Conservation (phyloP, 2,329 filamentous ascomycete genomes). For the Aspergillus sp. region DNA sequence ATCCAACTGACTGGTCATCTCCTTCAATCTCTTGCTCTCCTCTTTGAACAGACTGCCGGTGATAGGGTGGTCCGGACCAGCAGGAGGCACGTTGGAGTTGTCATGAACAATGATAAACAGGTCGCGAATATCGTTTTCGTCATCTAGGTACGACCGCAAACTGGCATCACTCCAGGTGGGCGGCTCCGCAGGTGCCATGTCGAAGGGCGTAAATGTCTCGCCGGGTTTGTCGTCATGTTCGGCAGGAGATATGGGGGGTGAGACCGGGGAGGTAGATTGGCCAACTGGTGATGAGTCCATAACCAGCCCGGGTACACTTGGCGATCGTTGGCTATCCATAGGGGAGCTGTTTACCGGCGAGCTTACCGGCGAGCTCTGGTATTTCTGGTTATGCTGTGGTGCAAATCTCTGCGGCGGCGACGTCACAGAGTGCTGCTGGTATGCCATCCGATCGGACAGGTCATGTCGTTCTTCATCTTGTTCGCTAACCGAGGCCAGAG, state of each 20-base stretch:
- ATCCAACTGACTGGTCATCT: constrained; percentile 88
- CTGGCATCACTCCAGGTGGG: constrained; percentile 83
- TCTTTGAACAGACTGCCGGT: constrained; percentile 78
- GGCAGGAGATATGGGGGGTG: constrained; percentile 56
- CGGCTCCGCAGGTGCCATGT: constrained; percentile 54
- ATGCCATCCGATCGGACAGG: constrained; percentile 4
- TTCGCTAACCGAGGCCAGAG: constrained; percentile 19
- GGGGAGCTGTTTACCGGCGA: constrained; percentile 68
- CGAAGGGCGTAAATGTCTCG: constrained; percentile 51
- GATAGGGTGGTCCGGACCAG: constrained; percentile 79
- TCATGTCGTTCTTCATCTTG: constrained; percentile 6
- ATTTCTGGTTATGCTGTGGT: constrained; percentile 19
- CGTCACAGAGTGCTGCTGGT: constrained; percentile 19
- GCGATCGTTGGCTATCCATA: constrained; percentile 38
- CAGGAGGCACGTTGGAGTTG: constrained; percentile 77
- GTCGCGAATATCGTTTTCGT: constrained; percentile 83
- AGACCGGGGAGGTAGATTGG: constrained; percentile 56
- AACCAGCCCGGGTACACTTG: constrained; percentile 62
- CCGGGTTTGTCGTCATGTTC: constrained; percentile 28
- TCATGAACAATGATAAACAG: constrained; percentile 90
- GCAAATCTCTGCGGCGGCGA: constrained; percentile 30
- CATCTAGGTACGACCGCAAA: constrained; percentile 86
- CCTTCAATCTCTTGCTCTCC: constrained; percentile 78
- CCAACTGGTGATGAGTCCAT: constrained; percentile 69
- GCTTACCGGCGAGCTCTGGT: constrained; percentile 58